These are phyloP conservation scores for Citrus medica DNA, from an alignment of 345 rosid species.

Conservation along the genomic window DNA sequence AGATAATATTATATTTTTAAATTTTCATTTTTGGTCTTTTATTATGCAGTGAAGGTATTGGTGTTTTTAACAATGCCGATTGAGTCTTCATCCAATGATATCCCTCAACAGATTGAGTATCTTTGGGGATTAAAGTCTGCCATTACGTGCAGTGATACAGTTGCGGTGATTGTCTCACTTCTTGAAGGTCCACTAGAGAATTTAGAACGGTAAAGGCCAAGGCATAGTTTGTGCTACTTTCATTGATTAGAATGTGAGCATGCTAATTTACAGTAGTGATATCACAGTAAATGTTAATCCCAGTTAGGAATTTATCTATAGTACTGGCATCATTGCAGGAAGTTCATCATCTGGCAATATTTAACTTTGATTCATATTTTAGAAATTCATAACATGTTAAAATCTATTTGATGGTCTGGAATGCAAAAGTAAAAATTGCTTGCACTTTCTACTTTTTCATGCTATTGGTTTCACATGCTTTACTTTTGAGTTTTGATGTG, in stretches of 20 bases:
- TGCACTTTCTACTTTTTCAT: background rate
- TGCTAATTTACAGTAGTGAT: background rate
- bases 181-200: constrained; percentile 80
- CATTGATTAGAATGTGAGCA: background rate
- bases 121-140: constrained; percentile 82
- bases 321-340: background rate
- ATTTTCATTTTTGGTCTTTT: background rate
- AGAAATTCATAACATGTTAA: background rate
- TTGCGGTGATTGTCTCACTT: constrained; percentile 69
- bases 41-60: constrained; percentile 71
- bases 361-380: background rate
- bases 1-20: background rate
- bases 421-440: background rate
- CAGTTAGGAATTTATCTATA: background rate
- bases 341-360: background rate
- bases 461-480: background rate
- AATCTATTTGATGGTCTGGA: background rate
- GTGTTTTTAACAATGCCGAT: constrained; percentile 90
- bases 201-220: constrained; percentile 63
- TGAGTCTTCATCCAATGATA: constrained; percentile 71
- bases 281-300: background rate
- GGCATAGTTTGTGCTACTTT: background rate
- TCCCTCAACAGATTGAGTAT: constrained; percentile 76
- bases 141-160: constrained; percentile 56
- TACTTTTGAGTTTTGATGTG: background rate